Evolutionary conservation across 768 basidiomycete species (phyloP), one percentile per base, ranked within the genome.

Genomic region (Leccinum obscurum): DNA sequence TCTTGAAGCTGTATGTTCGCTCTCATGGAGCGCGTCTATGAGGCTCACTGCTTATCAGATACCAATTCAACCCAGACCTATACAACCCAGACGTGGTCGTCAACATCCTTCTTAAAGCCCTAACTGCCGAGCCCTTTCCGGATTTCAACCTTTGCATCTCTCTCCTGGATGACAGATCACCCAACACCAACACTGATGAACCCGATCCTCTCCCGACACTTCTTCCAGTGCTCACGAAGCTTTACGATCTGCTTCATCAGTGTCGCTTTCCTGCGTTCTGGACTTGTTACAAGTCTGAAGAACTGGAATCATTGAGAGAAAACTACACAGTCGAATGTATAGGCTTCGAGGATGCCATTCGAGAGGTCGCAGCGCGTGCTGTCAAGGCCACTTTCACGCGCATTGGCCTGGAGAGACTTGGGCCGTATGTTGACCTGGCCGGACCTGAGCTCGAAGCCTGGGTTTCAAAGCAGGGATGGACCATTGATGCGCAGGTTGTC

Each of bases 101-200:
- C 74, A 93, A 97, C 78, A 92, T 98, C 75, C 90, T 99, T 71
- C 83, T 95, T 73, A 95, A 95, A 80, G 83, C 94, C 28, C 83
- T 97, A 59, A 88, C 92, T 44, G 85, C 92, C 2, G 82, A 88
- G 53, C 93, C 94, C 35, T 83, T 89, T 50, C 92, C 95, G 58
- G 96, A 99, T 72, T 99, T 96, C 79, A 90, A 92, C 68, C 90
- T 98, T 64, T 95, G 92, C 68, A 85, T 96, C 66, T 92, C 95
- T 52, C 83, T 99, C n/a, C 80, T 95, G 41, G 91, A 93, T 61
- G 93, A 94, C 65, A 84, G 87, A 52, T 73, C 81, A 17, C 69
- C 76, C 54, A 84, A 75, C 60, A 60, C 80, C 48, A 81, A 80
- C 64, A 76, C 85, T 11, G 91, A 93, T 66, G 91, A 93, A 68